Conservation (phyloP, 345 rosid species). For the Physaria fendleri region DNA sequence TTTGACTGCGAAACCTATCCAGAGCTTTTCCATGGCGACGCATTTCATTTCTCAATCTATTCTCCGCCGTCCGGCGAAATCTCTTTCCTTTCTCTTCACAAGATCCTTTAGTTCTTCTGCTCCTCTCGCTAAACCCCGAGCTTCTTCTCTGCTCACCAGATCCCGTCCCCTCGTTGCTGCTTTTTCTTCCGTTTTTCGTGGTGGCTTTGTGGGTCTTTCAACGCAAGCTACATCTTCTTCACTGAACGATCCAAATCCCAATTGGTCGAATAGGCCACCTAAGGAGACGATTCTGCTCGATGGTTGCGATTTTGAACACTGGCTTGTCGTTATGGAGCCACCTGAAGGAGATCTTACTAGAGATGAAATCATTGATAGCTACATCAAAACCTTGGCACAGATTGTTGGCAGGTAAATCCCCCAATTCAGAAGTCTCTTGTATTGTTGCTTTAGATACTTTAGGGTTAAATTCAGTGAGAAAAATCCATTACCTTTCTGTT, state of each 20-base stretch:
- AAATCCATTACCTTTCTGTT: not conserved
- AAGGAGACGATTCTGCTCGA: conserved; percentile 89
- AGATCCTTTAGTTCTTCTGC: conserved; percentile 25
- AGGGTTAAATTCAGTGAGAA: not conserved
- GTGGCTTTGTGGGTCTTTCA: conserved; percentile 31
- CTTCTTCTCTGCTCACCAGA: conserved; percentile 22
- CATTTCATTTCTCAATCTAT: conserved; percentile 35
- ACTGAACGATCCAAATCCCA: conserved; percentile 64
- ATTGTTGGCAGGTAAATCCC: conserved; percentile 63
- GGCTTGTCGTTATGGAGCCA: conserved; percentile 80
- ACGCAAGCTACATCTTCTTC: conserved; percentile 53
- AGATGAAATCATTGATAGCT: conserved; percentile 75
- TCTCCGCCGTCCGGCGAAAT: conserved; percentile 33
- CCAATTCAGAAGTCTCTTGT: not conserved
- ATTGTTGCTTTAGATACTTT: not conserved
- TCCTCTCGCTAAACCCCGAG: conserved; percentile 12
- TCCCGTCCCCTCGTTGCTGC: conserved; percentile 13
- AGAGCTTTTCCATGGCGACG: conserved; percentile 41
- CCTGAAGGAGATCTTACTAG: conserved; percentile 65
- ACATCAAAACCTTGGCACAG: conserved; percentile 64
- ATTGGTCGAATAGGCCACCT: conserved; percentile 91
- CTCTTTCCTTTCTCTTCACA: conserved; percentile 22
- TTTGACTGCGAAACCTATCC: conserved; percentile 10
- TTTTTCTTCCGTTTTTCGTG: conserved; percentile 17
- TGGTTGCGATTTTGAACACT: conserved; percentile 91